Conservation (phyloP, 306 rosid genomes). For the Cucumis hystrix region DNA sequence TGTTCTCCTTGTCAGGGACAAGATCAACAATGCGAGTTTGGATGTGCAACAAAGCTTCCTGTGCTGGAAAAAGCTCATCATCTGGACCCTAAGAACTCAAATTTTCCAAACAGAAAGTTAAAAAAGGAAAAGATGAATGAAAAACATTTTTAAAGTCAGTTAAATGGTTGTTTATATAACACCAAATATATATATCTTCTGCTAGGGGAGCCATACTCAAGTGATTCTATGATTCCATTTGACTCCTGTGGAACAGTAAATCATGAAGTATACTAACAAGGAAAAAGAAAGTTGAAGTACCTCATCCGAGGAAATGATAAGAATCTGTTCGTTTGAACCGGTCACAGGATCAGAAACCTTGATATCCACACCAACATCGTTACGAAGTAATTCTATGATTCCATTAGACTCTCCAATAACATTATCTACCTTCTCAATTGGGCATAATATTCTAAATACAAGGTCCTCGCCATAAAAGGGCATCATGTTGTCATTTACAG, state of each 20-base stretch:
- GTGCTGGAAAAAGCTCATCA: conserved; percentile 95
- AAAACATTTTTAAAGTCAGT: neutral
- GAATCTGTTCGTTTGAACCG: conserved; percentile 75
- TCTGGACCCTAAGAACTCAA: conserved; percentile 65
- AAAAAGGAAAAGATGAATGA: neutral
- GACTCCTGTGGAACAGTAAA: neutral
- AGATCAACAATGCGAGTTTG: conserved; percentile 85
- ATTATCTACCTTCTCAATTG: conserved; percentile 54
- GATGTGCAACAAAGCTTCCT: conserved; percentile 95
- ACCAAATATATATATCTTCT: neutral
- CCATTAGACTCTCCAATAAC: conserved; percentile 81
- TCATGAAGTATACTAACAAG: neutral
- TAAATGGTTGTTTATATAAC: neutral
- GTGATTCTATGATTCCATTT: neutral
- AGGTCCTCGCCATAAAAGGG: conserved; percentile 59
- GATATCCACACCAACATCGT: conserved; percentile 83
- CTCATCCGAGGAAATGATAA: conserved; percentile 83
- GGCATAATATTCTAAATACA: conserved; percentile 86
- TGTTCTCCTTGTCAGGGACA: conserved; percentile 56
- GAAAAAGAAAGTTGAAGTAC: conserved; percentile 24
- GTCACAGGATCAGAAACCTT: conserved; percentile 50
- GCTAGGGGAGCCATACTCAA: neutral
- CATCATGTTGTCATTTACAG: conserved; percentile 41
- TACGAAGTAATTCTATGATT: conserved; percentile 66
- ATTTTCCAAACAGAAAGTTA: conserved; percentile 9